Evolutionary conservation across 1,284 basidiomycete species (phyloP).

Genomic region (Clitocybe nebularis): DNA sequence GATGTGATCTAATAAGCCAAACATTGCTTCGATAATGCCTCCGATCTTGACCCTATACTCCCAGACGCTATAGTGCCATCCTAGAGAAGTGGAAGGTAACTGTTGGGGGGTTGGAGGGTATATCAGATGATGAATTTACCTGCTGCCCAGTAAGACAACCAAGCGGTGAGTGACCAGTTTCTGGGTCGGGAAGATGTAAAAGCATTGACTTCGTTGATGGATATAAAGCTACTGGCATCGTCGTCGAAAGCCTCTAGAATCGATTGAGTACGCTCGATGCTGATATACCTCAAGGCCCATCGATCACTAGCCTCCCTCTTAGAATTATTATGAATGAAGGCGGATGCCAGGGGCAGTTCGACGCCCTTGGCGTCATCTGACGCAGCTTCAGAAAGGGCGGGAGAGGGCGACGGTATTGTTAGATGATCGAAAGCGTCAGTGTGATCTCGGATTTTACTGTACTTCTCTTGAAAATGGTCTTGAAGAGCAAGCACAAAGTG

Average conservation of each 20-base stretch:
- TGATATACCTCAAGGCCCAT: conserved; percentile 44
- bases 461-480: conserved; percentile 37
- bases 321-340: conserved; percentile 22
- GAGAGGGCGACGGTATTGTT: background rate
- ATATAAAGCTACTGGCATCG: conserved; percentile 44
- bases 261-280: conserved; percentile 37
- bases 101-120: background rate
- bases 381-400: conserved; percentile 8
- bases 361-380: too few relatives aligned
- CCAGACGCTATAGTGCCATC: conserved; percentile 22
- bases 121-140: conserved; percentile 23
- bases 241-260: conserved; percentile 47
- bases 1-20: conserved; percentile 14
- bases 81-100: conserved; percentile 5
- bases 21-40: conserved; percentile 18
- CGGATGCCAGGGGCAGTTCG: conserved; percentile 14
- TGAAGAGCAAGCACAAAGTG: conserved; percentile 38
- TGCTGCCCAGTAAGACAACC: conserved; percentile 45
- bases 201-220: conserved; percentile 42
- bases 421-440: conserved; percentile 16
- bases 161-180: too few relatives aligned
- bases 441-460: too few relatives aligned
- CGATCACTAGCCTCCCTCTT: conserved; percentile 23
- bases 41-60: conserved; percentile 21
- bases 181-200: conserved; percentile 30